A percentile compares a stretch with the other conserved stretches of the same genome.
Conservation (phyloP, 305 asterid genomes). For the Solanum aculeatissimum region DNA sequence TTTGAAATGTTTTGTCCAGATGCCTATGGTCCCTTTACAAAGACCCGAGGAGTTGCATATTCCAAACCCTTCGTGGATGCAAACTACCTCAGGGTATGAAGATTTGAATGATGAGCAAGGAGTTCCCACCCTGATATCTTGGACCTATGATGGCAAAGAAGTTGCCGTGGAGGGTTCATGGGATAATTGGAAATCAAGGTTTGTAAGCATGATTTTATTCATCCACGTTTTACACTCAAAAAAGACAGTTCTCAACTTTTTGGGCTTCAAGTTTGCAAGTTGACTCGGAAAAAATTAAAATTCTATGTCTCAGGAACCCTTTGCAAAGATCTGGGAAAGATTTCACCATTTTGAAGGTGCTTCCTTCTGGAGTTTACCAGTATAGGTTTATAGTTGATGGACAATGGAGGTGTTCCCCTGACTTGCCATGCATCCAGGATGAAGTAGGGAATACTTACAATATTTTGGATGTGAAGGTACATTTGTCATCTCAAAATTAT, state of each 20-base stretch:
- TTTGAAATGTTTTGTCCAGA: conserved; percentile 8
- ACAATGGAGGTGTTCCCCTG: conserved; percentile 45
- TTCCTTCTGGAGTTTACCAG: conserved; percentile 53
- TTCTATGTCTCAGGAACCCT: conserved; percentile 26
- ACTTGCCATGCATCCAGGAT: conserved; percentile 40
- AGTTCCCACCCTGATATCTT: conserved; percentile 50
- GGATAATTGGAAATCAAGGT: conserved; percentile 73
- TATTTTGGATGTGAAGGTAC: conserved; percentile 52
- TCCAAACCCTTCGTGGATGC: conserved; percentile 36
- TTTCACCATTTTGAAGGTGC: conserved; percentile 57
- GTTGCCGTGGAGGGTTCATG: conserved; percentile 68
- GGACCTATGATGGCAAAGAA: conserved; percentile 51
- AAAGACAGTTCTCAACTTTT: background rate
- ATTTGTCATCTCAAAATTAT: background rate
- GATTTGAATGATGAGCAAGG: conserved; percentile 34
- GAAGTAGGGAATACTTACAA: conserved; percentile 42
- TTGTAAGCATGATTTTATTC: background rate
- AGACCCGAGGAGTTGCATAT: conserved; percentile 34
- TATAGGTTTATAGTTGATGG: conserved; percentile 70
- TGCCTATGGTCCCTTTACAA: conserved; percentile 39
- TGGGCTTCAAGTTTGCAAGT: background rate
- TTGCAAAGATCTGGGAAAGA: conserved; percentile 61
- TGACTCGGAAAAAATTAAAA: background rate
- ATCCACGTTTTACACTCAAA: background rate
- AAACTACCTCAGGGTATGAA: conserved; percentile 21